Base-by-base conservation (phyloP, 179 eudicot genomes). In the Beta macrorhiza region DNA sequence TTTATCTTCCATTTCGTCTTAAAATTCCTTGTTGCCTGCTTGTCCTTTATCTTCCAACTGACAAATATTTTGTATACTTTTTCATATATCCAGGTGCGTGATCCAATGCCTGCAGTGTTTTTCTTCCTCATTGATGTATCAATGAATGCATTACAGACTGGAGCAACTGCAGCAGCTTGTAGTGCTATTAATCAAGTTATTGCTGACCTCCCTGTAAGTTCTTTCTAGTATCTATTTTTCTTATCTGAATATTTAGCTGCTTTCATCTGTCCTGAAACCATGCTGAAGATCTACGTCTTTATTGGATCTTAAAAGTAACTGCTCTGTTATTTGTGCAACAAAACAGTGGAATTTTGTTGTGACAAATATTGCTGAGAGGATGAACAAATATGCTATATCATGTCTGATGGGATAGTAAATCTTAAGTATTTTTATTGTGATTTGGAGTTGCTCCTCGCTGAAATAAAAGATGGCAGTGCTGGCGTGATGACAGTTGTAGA, bases 81-180 rank as follows among this genome's bases (percentile, higher is more conserved):
- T 49, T 78, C 63, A 59, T 59, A 14, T 81, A 71, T 62, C 49
- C 87, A 95, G 98, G 97, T 95, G 79, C 97, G 97, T 81, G 97
- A 93, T 84, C 97, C 98, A 17, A 95, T 95, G 97, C 98, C 97
- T 76, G 95, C 98, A 55, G 95, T 93, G 56, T 93, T 88, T 80
- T 95, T 95, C 92, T 95, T 95, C 85, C 93, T 95, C 70, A 83
- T 93, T 80, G 98, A 95, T 82, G 98, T 95, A 56, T 95, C 98
- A 76, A 87, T 91, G 95, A 91, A 93, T 74, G 92, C 98, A 67
- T 76, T 95, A 80, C 98, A 95, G 86, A 95, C 93, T 85, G 98
- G 98, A 74, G 97, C 97, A 80, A 92, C 98, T 84, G 98, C 97
- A 68, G 97, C 97, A 44, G 97, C 97, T 79, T 95, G 98, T 86